Conservation (phyloP, 1,284 basidiomycete genomes). For the Garcileccinum viscosum region DNA sequence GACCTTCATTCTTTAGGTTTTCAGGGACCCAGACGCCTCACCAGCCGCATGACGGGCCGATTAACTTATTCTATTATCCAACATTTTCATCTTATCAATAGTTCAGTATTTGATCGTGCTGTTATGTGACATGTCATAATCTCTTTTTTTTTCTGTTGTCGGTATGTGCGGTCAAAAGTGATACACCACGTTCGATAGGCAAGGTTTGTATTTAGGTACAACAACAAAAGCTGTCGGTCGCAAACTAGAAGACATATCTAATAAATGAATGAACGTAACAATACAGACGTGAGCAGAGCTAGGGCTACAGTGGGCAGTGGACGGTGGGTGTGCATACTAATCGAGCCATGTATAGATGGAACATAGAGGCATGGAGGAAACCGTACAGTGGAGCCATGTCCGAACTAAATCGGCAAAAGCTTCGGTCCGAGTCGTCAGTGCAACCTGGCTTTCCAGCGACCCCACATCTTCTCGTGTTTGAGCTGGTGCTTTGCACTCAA, state of each 20-base stretch:
- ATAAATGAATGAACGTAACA: constrained; percentile 29
- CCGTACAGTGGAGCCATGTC: background rate
- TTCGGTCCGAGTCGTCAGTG: constrained; percentile 21
- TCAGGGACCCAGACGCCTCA: constrained; percentile 71
- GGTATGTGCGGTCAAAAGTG: background rate
- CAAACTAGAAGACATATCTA: constrained; percentile 13
- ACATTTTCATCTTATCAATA: constrained; percentile 22
- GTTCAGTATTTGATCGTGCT: constrained; percentile 11
- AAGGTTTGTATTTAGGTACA: too few relatives aligned
- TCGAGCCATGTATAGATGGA: constrained; percentile 3
- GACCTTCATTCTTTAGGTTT: constrained; percentile 55
- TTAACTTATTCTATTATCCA: constrained; percentile 32
- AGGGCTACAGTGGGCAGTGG: constrained; percentile 34
- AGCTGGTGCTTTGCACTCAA: constrained; percentile 55
- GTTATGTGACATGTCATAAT: constrained; percentile 11
- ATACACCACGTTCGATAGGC: background rate
- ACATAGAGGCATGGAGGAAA: constrained; percentile 10
- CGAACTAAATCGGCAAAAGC: background rate
- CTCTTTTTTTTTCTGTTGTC: constrained; percentile 11
- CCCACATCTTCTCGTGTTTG: constrained; percentile 61
- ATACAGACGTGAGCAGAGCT: constrained; percentile 28
- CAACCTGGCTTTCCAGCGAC: constrained; percentile 47
- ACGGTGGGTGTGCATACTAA: constrained; percentile 17
- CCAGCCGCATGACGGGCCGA: constrained; percentile 50
- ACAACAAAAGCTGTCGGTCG: background rate